These are phyloP conservation scores for Russula griseocarnosa DNA, from an alignment of 768 basidiomycete species.

Conservation along the genomic window DNA sequence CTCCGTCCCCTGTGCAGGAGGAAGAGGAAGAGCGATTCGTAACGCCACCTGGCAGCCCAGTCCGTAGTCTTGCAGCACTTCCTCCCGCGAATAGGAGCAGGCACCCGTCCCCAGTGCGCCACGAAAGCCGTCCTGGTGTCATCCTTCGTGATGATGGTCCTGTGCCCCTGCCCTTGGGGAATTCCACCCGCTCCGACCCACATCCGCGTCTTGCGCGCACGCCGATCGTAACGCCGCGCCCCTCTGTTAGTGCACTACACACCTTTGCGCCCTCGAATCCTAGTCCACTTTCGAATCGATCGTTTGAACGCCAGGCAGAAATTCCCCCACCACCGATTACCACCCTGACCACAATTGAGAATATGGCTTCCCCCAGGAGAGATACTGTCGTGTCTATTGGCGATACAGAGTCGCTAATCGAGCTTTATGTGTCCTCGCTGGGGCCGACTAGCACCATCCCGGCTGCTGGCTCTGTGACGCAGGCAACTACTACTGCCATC, in stretches of 20 bases:
- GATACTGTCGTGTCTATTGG: constrained; percentile 22
- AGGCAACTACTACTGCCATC: too few species aligned
- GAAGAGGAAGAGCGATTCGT: constrained; percentile 24
- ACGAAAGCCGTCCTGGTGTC: constrained; percentile 17
- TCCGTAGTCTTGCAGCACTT: constrained; percentile 11
- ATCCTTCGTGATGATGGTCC: constrained; percentile 24
- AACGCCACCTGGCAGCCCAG: constrained; percentile 25
- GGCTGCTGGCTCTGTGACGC: not conserved
- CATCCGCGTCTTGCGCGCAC: constrained; percentile 9
- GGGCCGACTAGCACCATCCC: not conserved
- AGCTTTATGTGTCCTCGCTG: constrained; percentile 27
- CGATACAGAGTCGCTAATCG: constrained; percentile 26
- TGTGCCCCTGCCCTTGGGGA: constrained; percentile 9
- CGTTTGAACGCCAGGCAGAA: constrained; percentile 16
- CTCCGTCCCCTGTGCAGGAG: constrained; percentile 21
- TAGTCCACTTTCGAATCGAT: constrained; percentile 27
- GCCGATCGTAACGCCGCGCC: constrained; percentile 17
- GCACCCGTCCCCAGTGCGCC: constrained; percentile 23
- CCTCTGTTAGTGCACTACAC: constrained; percentile 10
- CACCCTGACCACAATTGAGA: not conserved
- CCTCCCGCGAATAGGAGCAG: constrained; percentile 8
- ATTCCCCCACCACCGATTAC: not conserved
- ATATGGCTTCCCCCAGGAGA: constrained; percentile 3
- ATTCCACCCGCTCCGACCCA: constrained; percentile 14
- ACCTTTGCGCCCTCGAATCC: constrained; percentile 26